Evolutionary conservation across 1,284 basidiomycete species (phyloP).

Genomic region (Tilletia setariae): DNA sequence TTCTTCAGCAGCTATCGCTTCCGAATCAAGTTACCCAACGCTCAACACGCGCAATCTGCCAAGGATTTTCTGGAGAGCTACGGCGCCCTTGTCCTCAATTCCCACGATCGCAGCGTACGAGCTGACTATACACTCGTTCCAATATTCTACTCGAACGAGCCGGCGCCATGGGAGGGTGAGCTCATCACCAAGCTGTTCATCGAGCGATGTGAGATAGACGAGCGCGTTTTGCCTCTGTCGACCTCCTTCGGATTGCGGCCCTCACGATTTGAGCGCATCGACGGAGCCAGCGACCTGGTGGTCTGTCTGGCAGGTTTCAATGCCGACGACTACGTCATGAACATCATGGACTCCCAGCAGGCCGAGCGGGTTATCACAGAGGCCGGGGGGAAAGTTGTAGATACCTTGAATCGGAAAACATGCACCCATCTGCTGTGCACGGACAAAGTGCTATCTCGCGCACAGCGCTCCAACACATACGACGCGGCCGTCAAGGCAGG

Average conservation of each 20-base stretch:
- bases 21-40: neutral
- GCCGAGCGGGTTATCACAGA: conserved; percentile 5
- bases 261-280: neutral
- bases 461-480: neutral
- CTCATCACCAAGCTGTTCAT: conserved; percentile 10
- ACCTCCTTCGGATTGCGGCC: neutral
- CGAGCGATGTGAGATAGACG: conserved; percentile 9
- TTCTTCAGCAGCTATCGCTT: conserved; percentile 1
- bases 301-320: conserved; percentile 37
- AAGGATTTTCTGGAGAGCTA: neutral
- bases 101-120: neutral
- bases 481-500: neutral
- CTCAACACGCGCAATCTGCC: neutral
- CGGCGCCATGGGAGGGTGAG: neutral
- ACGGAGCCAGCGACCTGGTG: conserved; percentile 33
- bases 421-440: conserved; percentile 8
- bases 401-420: neutral
- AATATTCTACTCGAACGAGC: conserved; percentile 2
- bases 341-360: neutral
- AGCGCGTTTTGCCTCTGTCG: neutral
- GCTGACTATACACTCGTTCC: conserved; percentile 9
- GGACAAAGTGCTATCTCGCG: neutral
- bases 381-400: neutral
- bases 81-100: neutral
- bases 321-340: neutral